Percentiles rank a stretch among this genome's conserved stretches.
phyloP scores from a whole-genome alignment of 768 basidiomycete species.

The Phlegmacium glaucopus region DNA sequence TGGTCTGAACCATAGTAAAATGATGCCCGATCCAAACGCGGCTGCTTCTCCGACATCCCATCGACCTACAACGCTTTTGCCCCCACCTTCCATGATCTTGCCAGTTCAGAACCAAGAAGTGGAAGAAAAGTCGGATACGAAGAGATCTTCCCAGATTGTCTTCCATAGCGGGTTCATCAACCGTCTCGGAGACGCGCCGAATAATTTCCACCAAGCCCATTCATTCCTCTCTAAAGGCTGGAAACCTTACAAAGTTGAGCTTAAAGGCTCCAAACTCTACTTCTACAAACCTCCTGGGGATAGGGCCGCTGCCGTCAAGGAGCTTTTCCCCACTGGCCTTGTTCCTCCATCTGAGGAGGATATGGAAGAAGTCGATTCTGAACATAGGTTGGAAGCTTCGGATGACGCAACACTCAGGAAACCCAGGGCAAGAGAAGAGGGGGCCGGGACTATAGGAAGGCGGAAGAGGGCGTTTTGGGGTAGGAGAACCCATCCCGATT shows the following conservation, averaged over 20 bases:
- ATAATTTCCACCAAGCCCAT: constrained; percentile 27
- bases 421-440: constrained; percentile 19
- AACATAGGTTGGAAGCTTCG: constrained; percentile 9
- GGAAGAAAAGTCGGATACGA: constrained; percentile 32
- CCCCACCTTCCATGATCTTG: constrained; percentile 49
- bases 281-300: constrained; percentile 85
- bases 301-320: constrained; percentile 57
- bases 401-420: constrained; percentile 25
- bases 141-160: constrained; percentile 75
- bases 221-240: constrained; percentile 61
- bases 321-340: constrained; percentile 68
- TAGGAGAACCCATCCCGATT: constrained; percentile 66
- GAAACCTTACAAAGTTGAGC: constrained; percentile 83
- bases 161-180: constrained; percentile 77
- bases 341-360: constrained; percentile 52
- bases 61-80: constrained; percentile 35
- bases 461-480: constrained; percentile 80
- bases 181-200: constrained; percentile 54
- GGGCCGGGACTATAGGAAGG: constrained; percentile 28
- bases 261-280: constrained; percentile 82
- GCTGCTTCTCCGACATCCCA: constrained; percentile 14
- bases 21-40: constrained; percentile 2
- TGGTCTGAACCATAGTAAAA: constrained; percentile 8
- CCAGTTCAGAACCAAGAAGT: constrained; percentile 28
- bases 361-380: constrained; percentile 18